These are phyloP conservation scores for Ascocoryne sarcoides DNA, from an alignment of 2,329 filamentous ascomycete genomes.

Conservation along the genomic window DNA sequence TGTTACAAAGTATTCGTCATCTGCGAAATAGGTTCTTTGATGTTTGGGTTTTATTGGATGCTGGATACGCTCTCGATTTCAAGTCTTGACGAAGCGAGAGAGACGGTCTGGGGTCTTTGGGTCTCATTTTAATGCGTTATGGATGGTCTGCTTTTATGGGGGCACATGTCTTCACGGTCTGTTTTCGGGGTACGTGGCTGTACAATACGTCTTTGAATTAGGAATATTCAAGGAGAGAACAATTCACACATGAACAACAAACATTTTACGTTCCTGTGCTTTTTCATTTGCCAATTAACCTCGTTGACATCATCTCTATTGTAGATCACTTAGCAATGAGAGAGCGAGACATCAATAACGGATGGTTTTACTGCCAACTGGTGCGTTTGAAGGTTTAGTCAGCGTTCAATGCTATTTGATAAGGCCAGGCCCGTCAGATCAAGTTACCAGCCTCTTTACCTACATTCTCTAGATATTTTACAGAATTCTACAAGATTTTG, in stretches of 20 bases:
- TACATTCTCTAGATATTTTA: too few relatives aligned
- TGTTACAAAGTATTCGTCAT: slow-evolving; percentile 99
- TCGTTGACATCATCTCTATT: too few relatives aligned
- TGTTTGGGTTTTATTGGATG: slow-evolving; percentile 48
- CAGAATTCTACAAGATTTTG: too few relatives aligned
- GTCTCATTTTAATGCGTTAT: slow-evolving; percentile 61
- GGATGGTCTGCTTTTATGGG: slow-evolving; percentile 57
- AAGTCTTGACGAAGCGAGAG: slow-evolving; percentile 22
- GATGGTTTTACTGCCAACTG: too few relatives aligned
- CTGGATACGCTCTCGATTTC: slow-evolving; percentile 40
- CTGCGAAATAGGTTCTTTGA: slow-evolving; percentile 77
- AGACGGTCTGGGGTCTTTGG: slow-evolving; percentile 23
- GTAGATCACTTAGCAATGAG: too few relatives aligned
- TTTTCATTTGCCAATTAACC: too few relatives aligned
- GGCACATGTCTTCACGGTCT: slow-evolving; percentile 61
- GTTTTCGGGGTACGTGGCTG: slow-evolving; percentile 62
- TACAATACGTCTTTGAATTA: slow-evolving; percentile 49
- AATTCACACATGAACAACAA: slow-evolving; percentile 24
- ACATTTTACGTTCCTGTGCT: too few relatives aligned
- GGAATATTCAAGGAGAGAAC: slow-evolving; percentile 27
- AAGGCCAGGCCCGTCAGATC: too few relatives aligned
- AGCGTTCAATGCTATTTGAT: too few relatives aligned
- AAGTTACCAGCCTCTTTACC: too few relatives aligned
- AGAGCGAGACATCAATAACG: too few relatives aligned
- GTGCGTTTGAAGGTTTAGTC: too few relatives aligned